Percentiles rank a stretch among this genome's conserved stretches.
phyloP scores from a whole-genome alignment of 495 filamentous ascomycete genomes.

The Daldinia loculata region DNA sequence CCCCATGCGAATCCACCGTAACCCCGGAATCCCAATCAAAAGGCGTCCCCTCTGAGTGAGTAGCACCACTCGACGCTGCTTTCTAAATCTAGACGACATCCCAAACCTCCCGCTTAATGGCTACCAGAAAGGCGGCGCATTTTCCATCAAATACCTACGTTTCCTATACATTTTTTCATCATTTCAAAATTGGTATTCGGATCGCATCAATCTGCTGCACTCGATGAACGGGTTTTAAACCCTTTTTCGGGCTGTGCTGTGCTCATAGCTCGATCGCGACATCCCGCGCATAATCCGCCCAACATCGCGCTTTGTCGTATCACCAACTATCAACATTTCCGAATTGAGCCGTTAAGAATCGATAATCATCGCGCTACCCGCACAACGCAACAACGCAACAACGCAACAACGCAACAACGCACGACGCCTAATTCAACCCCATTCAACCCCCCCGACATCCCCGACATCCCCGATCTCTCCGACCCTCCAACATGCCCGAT shows the following conservation, averaged over 20 bases:
- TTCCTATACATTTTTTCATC: constrained; percentile 49
- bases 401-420: constrained; percentile 6
- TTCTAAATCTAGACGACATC: constrained; percentile 27
- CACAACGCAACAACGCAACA: constrained; percentile 7
- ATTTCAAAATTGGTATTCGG: constrained; percentile 41
- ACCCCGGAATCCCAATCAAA: constrained; percentile 28
- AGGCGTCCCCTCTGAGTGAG: constrained; percentile 6
- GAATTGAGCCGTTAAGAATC: constrained; percentile 9
- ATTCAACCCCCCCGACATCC: background rate
- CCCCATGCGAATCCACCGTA: background rate
- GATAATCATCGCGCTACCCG: constrained; percentile 17
- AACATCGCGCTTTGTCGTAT: constrained; percentile 29
- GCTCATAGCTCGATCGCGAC: constrained; percentile 55
- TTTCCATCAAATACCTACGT: constrained; percentile 42
- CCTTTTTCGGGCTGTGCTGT: constrained; percentile 55
- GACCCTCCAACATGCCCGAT: constrained; percentile 69
- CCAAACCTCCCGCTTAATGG: constrained; percentile 31
- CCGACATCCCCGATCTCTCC: background rate
- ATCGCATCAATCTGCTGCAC: constrained; percentile 52
- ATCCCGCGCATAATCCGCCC: constrained; percentile 32
- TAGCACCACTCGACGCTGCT: constrained; percentile 22
- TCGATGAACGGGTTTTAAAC: constrained; percentile 41
- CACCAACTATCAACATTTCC: constrained; percentile 28
- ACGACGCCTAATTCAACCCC: background rate
- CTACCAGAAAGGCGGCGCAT: constrained; percentile 6